A percentile compares a stretch with the other conserved stretches of the same genome.
phyloP scores from a whole-genome alignment of 1,139 yeast genomes.

The Lizanozyma gosingica region DNA sequence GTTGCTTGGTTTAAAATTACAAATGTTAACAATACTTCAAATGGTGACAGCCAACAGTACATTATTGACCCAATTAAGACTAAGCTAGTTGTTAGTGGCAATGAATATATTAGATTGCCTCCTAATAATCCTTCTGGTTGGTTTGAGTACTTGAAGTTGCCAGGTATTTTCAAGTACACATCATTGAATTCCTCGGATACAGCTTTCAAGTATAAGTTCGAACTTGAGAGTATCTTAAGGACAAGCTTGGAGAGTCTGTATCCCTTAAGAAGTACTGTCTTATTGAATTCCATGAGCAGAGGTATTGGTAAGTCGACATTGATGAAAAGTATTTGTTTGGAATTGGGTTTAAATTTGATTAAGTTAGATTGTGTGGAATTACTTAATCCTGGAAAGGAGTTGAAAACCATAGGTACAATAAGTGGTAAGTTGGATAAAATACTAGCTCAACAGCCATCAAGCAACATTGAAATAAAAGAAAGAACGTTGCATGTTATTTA shows the following conservation, averaged over 20 bases:
- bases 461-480: slow-evolving; percentile 3
- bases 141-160: slow-evolving; percentile 30
- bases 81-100: slow-evolving; percentile 60
- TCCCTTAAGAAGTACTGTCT: slow-evolving; percentile 49
- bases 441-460: slow-evolving; percentile 13
- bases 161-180: slow-evolving; percentile 29
- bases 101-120: slow-evolving; percentile 33
- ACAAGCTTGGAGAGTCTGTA: slow-evolving; percentile 32
- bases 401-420: slow-evolving; percentile 70
- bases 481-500: slow-evolving; percentile 30
- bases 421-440: slow-evolving; percentile 66
- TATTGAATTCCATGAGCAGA: slow-evolving; percentile 61
- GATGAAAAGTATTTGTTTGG: slow-evolving; percentile 44
- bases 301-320: slow-evolving; percentile 75
- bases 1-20: slow-evolving; percentile 77
- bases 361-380: slow-evolving; percentile 60
- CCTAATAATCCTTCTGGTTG: slow-evolving; percentile 31
- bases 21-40: slow-evolving; percentile 15
- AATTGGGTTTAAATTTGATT: slow-evolving; percentile 59
- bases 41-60: slow-evolving; percentile 30
- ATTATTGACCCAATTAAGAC: slow-evolving; percentile 59
- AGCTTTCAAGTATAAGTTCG: slow-evolving; percentile 42
- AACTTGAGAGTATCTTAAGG: slow-evolving; percentile 41
- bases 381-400: slow-evolving; percentile 62
- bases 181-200: slow-evolving; percentile 6